Evolutionary conservation across 164 flowering plant species (phyloP).

Genomic region (Liriodendron chinense): DNA sequence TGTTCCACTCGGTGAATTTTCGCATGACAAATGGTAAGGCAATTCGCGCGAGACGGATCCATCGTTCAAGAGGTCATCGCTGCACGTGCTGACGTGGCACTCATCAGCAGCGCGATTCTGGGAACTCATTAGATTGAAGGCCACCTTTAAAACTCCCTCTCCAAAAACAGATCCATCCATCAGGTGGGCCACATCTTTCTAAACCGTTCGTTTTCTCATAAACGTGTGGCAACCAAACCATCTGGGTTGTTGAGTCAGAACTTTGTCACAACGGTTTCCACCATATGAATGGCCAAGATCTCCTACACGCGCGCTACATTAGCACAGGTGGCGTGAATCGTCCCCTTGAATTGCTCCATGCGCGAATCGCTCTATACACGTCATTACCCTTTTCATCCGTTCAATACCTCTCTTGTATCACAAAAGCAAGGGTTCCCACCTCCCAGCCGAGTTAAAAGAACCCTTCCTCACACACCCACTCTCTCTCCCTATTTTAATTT

Average conservation of each 20-base stretch:
- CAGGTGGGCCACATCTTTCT: neutral
- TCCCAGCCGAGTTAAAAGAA: slow-evolving; percentile 6
- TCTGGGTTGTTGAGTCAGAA: neutral
- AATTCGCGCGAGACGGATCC: no score
- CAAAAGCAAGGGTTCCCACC: neutral
- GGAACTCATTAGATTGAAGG: no score
- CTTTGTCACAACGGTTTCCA: neutral
- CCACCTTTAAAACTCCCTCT: no score
- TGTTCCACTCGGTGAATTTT: no score
- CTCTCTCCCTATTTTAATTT: slow-evolving; percentile 1
- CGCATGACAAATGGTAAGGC: no score
- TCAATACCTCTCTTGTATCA: neutral
- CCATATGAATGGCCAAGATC: neutral
- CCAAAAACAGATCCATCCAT: neutral
- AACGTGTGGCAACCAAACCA: neutral
- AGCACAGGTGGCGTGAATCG: neutral
- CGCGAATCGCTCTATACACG: neutral
- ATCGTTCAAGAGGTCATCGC: no score
- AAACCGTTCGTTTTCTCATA: neutral
- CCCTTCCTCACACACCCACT: neutral
- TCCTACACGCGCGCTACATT: neutral
- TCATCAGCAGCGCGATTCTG: no score
- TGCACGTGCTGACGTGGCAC: no score
- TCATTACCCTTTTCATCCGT: neutral
- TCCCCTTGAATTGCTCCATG: neutral